Evolutionary conservation across 495 filamentous ascomycete genomes (phyloP).

Genomic region (Neurospora sp.): DNA sequence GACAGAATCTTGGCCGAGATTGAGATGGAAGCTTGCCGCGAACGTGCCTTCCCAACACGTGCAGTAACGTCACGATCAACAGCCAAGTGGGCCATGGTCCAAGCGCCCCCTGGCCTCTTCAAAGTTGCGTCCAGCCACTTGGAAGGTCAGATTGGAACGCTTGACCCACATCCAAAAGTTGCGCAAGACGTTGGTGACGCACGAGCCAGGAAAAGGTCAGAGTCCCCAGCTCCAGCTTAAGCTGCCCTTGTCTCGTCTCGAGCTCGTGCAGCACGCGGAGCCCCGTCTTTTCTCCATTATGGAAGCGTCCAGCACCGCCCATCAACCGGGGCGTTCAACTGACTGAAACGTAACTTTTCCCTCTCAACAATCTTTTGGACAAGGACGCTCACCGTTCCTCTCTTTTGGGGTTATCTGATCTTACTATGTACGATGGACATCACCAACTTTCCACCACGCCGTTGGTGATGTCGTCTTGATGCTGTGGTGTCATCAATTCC

Average conservation of each 20-base stretch:
- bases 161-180: not conserved
- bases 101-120: not conserved
- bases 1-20: not conserved
- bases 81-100: not conserved
- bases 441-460: not conserved
- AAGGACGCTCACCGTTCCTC: not conserved
- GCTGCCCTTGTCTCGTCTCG: not conserved
- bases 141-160: not conserved
- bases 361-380: not conserved
- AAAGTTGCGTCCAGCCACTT: not conserved
- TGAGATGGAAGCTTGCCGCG: not conserved
- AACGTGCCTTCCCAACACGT: not conserved
- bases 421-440: not conserved
- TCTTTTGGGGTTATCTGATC: not conserved
- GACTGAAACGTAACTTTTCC: not conserved
- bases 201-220: not conserved
- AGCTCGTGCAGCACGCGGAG: not conserved
- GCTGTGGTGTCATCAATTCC: not conserved
- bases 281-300: not conserved
- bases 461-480: not conserved
- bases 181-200: not conserved
- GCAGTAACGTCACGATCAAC: not conserved
- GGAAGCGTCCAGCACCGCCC: not conserved
- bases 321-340: not conserved
- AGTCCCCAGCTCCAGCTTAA: not conserved